These are phyloP conservation scores for Stropharia rugosoannulata DNA, from an alignment of 768 basidiomycete species.

Conservation along the genomic window DNA sequence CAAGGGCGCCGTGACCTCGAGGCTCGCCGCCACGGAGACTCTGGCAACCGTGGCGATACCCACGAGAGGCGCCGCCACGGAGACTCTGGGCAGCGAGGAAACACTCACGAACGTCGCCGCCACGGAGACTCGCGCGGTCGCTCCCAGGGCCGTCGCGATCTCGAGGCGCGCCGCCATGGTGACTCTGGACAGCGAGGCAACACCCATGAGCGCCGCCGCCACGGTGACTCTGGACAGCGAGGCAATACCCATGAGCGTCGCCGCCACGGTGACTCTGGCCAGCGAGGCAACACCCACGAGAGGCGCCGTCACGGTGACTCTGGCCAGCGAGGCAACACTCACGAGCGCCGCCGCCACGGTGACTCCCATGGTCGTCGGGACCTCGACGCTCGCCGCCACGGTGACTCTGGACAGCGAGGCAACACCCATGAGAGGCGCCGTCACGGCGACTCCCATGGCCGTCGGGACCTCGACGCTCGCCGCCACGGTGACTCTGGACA, in stretches of 20 bases:
- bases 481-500: slow-evolving; percentile 12
- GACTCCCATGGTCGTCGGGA: too few species aligned
- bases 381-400: too few species aligned
- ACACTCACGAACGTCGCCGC: background rate
- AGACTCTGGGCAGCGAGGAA: slow-evolving; percentile 3
- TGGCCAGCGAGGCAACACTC: background rate
- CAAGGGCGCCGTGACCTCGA: slow-evolving; percentile 8
- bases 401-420: slow-evolving; percentile 3
- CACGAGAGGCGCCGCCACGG: slow-evolving; percentile 10
- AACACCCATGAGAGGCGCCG: slow-evolving; percentile 9
- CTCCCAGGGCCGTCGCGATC: slow-evolving; percentile 10
- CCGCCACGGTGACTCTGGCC: slow-evolving; percentile 11
- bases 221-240: slow-evolving; percentile 11
- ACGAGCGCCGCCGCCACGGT: background rate
- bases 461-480: slow-evolving; percentile 9
- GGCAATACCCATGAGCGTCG: slow-evolving; percentile 5
- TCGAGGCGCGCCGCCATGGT: slow-evolving; percentile 1
- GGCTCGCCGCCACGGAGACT: slow-evolving; percentile 10
- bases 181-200: background rate
- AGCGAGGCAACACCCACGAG: slow-evolving; percentile 5
- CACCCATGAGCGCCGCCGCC: slow-evolving; percentile 9
- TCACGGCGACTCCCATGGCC: slow-evolving; percentile 13
- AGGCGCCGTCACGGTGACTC: slow-evolving; percentile 2
- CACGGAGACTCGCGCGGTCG: slow-evolving; percentile 1
- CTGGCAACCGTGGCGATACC: background rate